Percentiles rank a stretch among this genome's conserved stretches.
These are phyloP conservation scores for Chenopodium album DNA, from an alignment of 148 eudicot species.

Conservation along the genomic window DNA sequence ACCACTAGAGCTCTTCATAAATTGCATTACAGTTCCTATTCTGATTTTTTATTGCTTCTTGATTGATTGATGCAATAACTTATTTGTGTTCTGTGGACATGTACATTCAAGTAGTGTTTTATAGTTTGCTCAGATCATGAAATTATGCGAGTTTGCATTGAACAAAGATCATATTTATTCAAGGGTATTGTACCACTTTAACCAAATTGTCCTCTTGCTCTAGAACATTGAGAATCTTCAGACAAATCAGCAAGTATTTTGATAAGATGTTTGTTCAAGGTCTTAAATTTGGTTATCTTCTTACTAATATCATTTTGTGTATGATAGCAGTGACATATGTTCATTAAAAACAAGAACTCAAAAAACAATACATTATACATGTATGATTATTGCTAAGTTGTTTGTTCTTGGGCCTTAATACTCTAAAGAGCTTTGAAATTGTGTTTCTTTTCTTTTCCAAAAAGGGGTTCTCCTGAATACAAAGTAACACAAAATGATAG, in stretches of 20 bases:
- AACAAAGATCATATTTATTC: too few species aligned
- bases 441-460: not conserved
- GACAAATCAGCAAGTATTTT: not conserved
- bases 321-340: not conserved
- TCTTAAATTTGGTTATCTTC: not conserved
- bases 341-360: not conserved
- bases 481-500: not conserved
- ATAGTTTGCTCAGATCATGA: not conserved
- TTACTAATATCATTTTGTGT: not conserved
- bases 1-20: not conserved
- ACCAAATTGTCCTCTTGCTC: not conserved
- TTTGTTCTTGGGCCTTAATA: not conserved
- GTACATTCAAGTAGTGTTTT: not conserved
- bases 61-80: not conserved
- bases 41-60: not conserved
- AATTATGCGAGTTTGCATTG: not conserved
- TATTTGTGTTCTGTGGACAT: not conserved
- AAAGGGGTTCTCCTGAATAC: not conserved
- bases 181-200: not conserved
- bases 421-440: not conserved
- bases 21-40: not conserved
- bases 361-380: too few species aligned
- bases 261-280: not conserved
- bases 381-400: not conserved
- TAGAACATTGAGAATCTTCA: not conserved